Conservation (phyloP, 768 basidiomycete species). For the Dendrothele bispora region DNA sequence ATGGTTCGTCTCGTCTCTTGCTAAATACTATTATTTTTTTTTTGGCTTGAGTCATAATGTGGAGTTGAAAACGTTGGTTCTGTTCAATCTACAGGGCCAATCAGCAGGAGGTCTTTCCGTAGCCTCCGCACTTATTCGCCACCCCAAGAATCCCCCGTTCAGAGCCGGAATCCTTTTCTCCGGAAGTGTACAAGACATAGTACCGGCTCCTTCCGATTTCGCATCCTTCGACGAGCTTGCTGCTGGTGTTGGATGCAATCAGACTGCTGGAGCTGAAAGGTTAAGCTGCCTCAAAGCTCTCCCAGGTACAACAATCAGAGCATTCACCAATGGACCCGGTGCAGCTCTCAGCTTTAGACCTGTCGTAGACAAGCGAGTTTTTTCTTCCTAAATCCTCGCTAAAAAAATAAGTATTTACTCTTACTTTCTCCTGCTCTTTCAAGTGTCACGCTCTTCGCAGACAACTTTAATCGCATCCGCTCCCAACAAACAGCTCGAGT, state of each 20-base stretch:
- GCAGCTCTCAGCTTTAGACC: not conserved
- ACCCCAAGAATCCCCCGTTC: not conserved
- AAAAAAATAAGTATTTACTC: no score
- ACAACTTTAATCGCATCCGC: not conserved
- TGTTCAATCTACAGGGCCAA: not conserved
- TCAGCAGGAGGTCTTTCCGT: not conserved
- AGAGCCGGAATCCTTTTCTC: not conserved
- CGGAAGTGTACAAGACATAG: not conserved
- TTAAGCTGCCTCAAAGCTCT: not conserved
- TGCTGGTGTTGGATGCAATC: not conserved
- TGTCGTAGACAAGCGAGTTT: not conserved
- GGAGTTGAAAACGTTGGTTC: conserved; percentile 10
- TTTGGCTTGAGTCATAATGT: no score
- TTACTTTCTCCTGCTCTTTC: no score
- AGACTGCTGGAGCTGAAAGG: not conserved
- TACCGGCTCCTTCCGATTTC: not conserved
- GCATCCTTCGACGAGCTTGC: not conserved
- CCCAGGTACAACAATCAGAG: not conserved
- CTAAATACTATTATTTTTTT: no score
- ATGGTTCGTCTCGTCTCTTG: conserved; percentile 23
- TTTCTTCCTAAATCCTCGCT: no score
- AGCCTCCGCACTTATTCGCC: not conserved
- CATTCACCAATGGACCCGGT: not conserved
- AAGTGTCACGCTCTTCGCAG: not conserved
- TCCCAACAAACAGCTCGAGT: not conserved